Base-by-base conservation (phyloP, 2,329 filamentous ascomycete genomes). In the Sclerotinia subarctica region DNA sequence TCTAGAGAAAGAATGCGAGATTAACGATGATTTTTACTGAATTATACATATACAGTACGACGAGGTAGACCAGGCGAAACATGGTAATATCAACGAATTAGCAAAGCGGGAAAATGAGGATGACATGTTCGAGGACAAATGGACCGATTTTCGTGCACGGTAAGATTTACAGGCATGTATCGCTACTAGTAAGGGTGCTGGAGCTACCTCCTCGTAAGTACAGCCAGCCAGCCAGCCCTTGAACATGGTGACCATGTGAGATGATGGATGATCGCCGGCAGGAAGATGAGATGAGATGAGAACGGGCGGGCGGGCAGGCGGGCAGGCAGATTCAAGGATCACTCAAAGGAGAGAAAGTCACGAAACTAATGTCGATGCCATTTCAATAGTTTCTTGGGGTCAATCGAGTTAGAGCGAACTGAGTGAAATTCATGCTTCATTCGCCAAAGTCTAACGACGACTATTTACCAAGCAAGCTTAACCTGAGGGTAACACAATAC, bases 321-420 rank as follows among this genome's bases (percentile, higher is more conserved):
- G 29, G 51, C 5, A 21, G 29, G 51, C 59, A 32, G 51, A 51
- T 63, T 11, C 29, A 58, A 3, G n/a, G 11, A 2, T 66, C 24
- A 44, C 64, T 51, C 26, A 29, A 66, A 66, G 11, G 38, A 38
- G 53, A 66, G 44, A 66, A 66, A 51, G 13, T 49, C 19, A 59
- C 64, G 64, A 60, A 60, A 51, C 44, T 60, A 66, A 42, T 35
- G 29, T 52, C 26, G 26, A 42, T 26, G 10, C 11, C 15, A 38
- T 42, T 51, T 66, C 42, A 24, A 66, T 59, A 57, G 44, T 51
- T 35, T 5, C 7, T 26, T 26, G 24, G n/a, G 7, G 5, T 44
- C 15, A 47, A 32, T 29, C 26, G 19, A 46, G 15, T 26, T n/a
- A 32, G 6, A 46, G 42, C 38, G n/a, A 29, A 29, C 17, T 21